Conservation (phyloP, 768 basidiomycete genomes). For the Crucibulum laeve region DNA sequence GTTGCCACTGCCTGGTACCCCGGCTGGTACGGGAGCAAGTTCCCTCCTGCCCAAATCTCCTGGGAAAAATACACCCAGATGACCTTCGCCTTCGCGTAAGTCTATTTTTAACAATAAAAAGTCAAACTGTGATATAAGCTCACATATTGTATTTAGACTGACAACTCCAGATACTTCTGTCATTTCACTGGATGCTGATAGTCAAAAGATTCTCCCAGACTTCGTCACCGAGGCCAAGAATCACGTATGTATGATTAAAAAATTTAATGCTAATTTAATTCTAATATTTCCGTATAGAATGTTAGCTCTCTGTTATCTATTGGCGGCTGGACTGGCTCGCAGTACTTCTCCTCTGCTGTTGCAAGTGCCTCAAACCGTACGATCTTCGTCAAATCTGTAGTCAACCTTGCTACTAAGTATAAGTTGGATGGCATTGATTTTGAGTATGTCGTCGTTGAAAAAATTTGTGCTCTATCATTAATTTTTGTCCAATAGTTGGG, state of each 20-base stretch:
- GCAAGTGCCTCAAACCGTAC: conserved; percentile 50
- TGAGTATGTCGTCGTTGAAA: conserved; percentile 25
- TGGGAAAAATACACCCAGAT: conserved; percentile 44
- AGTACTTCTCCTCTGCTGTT: conserved; percentile 55
- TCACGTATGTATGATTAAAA: conserved; percentile 23
- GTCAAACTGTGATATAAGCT: neutral
- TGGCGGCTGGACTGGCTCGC: conserved; percentile 66
- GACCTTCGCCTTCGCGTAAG: conserved; percentile 34
- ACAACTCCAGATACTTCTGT: conserved; percentile 20
- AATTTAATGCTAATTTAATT: neutral
- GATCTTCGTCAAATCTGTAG: conserved; percentile 50
- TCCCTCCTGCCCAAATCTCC: conserved; percentile 32
- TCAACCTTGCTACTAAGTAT: conserved; percentile 40
- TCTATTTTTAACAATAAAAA: conserved; percentile 1
- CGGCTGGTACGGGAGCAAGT: conserved; percentile 34
- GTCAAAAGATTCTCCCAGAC: conserved; percentile 36
- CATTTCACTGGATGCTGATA: conserved; percentile 31
- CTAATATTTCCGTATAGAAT: conserved; percentile 25
- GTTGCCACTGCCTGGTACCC: conserved; percentile 44
- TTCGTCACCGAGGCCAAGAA: conserved; percentile 47
- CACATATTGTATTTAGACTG: conserved; percentile 18
- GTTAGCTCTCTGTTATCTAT: conserved; percentile 56
- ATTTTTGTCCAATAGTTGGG: conserved; percentile 48
- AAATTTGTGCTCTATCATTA: neutral
- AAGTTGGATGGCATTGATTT: conserved; percentile 54